Evolutionary conservation across 176 grass and related monocot genomes (phyloP).

Genomic region (Tuctoria greenei): DNA sequence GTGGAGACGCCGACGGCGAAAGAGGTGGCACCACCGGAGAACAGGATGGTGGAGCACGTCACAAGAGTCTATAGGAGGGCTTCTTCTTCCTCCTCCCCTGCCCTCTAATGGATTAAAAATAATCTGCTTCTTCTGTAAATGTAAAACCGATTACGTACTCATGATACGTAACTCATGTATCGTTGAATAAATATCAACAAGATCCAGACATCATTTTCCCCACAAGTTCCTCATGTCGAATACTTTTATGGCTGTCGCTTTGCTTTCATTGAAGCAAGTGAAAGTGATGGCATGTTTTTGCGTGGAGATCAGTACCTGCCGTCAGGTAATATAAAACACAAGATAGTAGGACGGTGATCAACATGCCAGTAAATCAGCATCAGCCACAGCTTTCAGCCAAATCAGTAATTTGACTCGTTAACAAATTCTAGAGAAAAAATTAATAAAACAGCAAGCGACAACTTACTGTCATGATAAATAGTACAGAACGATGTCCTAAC

Average conservation of each 20-base stretch:
- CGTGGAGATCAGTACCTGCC: too few species aligned
- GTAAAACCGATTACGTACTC: too few species aligned
- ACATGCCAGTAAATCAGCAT: not conserved
- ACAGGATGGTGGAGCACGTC: not conserved
- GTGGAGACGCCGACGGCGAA: not conserved
- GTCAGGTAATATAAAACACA: conserved; percentile 4
- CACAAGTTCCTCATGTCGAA: too few species aligned
- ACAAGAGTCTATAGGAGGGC: not conserved
- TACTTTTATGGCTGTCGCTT: too few species aligned
- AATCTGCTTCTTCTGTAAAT: too few species aligned
- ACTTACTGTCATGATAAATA: conserved; percentile 39
- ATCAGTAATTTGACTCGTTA: conserved; percentile 21
- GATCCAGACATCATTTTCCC: too few species aligned
- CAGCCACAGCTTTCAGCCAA: not conserved
- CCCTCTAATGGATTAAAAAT: too few species aligned
- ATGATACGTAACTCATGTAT: too few species aligned
- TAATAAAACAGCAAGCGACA: not conserved
- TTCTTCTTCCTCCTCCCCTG: too few species aligned
- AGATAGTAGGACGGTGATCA: not conserved
- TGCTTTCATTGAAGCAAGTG: too few species aligned
- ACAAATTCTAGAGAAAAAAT: not conserved
- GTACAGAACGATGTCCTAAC: conserved; percentile 12
- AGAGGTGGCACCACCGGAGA: not conserved
- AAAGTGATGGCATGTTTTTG: too few species aligned
- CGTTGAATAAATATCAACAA: too few species aligned